Evolutionary conservation across 2,329 filamentous ascomycete genomes (phyloP).

Genomic region (Neonectria neomacrospora): DNA sequence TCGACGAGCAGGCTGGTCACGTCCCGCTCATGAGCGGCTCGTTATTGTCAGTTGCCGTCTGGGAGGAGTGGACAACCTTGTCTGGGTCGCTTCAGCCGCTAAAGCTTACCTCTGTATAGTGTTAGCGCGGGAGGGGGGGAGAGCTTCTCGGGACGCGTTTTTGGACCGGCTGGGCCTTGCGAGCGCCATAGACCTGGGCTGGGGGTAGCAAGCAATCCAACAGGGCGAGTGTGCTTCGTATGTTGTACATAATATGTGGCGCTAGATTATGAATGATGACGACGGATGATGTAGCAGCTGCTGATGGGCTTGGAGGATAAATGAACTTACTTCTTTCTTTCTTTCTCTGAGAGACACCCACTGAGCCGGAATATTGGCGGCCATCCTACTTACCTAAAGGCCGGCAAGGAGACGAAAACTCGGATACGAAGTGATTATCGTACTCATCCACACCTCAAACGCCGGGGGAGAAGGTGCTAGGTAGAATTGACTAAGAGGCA

Average conservation of each 20-base stretch:
- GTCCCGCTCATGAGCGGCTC: constrained; percentile 9
- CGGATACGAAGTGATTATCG: not conserved
- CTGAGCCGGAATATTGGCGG: not conserved
- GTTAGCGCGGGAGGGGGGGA: constrained; percentile 19
- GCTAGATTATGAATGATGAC: constrained; percentile 12
- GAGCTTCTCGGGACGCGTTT: constrained; percentile 16
- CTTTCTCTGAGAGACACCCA: not conserved
- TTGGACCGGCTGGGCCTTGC: constrained; percentile 10
- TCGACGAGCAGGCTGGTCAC: constrained; percentile 24
- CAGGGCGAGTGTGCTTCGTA: not conserved
- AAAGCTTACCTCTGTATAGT: constrained; percentile 29
- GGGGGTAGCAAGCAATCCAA: constrained; percentile 11
- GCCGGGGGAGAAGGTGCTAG: not conserved
- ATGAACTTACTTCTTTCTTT: constrained; percentile 7
- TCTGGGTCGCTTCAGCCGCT: constrained; percentile 28
- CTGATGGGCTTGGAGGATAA: constrained; percentile 2
- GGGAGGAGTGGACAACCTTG: constrained; percentile 19
- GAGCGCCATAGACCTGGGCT: constrained; percentile 1
- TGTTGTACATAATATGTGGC: constrained; percentile 8
- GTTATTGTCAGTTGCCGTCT: constrained; percentile 8
- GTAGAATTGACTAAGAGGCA: not conserved
- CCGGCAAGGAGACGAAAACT: not conserved
- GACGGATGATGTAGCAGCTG: constrained; percentile 17
- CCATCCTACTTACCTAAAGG: not conserved
- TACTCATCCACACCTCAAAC: not conserved